phyloP scores from a whole-genome alignment of 495 filamentous ascomycete species.

The Hypomontagnella submonticulosa region DNA sequence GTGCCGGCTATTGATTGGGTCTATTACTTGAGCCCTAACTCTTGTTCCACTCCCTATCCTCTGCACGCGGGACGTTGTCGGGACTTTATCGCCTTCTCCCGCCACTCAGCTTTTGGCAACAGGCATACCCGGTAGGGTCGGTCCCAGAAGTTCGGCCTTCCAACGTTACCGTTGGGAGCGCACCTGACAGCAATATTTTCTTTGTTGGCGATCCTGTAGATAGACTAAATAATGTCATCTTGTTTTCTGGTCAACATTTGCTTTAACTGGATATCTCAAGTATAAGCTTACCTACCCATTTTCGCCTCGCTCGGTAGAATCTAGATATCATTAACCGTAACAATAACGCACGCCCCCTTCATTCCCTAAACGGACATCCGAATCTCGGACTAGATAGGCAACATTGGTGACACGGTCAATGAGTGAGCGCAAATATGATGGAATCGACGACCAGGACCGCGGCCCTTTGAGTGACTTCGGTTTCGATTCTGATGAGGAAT shows the following conservation, averaged over 20 bases:
- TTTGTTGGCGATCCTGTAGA: conserved; percentile 24
- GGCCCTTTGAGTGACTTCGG: conserved; percentile 35
- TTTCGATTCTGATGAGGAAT: conserved; percentile 37
- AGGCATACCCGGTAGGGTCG: conserved; percentile 25
- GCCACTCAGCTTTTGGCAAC: conserved; percentile 12
- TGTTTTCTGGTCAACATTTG: background rate
- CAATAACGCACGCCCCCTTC: background rate
- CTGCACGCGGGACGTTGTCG: conserved; percentile 7
- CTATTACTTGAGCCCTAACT: background rate
- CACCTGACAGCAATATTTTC: conserved; percentile 31
- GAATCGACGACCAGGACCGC: conserved; percentile 28
- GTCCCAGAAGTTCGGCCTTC: conserved; percentile 35
- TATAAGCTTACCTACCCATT: background rate
- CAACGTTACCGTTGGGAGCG: background rate
- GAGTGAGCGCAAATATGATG: conserved; percentile 28
- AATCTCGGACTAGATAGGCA: background rate
- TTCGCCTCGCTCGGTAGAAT: conserved; percentile 1
- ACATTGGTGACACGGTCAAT: conserved; percentile 26
- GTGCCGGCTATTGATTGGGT: conserved; percentile 29
- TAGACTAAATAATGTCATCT: background rate
- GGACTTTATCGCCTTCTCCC: conserved; percentile 9
- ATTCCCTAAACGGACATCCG: background rate
- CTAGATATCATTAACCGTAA: conserved; percentile 1
- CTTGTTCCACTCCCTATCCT: background rate
- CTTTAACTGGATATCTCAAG: background rate